These are phyloP conservation scores for Neopestalotiopsis sp. DNA, from an alignment of 2,329 filamentous ascomycete genomes.

Conservation along the genomic window DNA sequence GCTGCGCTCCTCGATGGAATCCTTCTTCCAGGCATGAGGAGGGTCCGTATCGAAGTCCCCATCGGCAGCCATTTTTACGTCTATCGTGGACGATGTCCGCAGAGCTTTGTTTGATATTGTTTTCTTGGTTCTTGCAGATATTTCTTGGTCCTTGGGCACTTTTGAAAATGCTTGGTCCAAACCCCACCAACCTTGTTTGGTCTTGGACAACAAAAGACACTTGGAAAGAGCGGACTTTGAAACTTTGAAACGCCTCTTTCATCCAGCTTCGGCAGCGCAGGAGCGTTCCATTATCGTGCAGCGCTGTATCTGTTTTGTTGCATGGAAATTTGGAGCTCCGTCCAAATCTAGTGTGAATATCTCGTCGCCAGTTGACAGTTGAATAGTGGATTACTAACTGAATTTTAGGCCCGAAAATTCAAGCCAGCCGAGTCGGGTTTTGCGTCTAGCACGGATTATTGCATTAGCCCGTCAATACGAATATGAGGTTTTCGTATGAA, in stretches of 20 bases:
- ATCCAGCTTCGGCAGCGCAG: not conserved
- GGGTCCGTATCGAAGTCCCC: conserved; percentile 29
- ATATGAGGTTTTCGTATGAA: not conserved
- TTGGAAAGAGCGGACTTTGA: not conserved
- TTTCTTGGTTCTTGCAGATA: not conserved
- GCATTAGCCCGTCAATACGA: not conserved
- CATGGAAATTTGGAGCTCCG: not conserved
- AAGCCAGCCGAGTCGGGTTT: not conserved
- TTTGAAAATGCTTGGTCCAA: not conserved
- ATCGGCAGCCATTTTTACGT: conserved; percentile 20
- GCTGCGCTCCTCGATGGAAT: conserved; percentile 67
- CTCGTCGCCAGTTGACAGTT: not conserved
- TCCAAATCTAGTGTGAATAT: not conserved
- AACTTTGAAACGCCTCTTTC: not conserved
- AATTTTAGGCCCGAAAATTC: conserved; percentile 8
- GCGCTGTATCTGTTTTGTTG: not conserved
- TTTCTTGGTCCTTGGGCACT: not conserved
- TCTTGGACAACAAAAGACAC: not conserved
- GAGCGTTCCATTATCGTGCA: not conserved
- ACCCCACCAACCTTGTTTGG: conserved; percentile 1
- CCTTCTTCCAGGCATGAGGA: conserved; percentile 36
- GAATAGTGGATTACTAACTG: conserved; percentile 4
- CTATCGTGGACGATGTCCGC: not conserved
- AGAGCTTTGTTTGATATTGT: not conserved
- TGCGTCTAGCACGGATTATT: not conserved